Evolutionary conservation across 148 eudicot species (phyloP), one percentile per base, ranked within the genome.

Genomic region (Bassia scoparia): DNA sequence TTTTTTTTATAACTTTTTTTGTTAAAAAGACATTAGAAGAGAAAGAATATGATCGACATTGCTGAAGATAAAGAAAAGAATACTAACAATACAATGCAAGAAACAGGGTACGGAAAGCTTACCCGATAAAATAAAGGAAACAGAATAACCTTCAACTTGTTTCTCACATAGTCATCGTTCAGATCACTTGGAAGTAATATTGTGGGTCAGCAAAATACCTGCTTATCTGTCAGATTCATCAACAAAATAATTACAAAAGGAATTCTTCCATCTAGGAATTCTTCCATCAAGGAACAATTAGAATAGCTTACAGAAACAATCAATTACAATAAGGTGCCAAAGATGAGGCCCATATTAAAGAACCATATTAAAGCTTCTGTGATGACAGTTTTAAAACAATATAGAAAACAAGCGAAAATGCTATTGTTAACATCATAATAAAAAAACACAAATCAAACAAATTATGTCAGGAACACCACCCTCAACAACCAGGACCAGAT

Each of bases 181-280:
- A n/a, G n/a, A n/a, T 92, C 73, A 95, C 96, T 90, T 95, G 97
- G 83, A 95, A 92, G 82, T 95, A 95, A 74, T 95, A 95, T 79
- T 91, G 94, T 12, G 96, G 94, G 73, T 92, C 93, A 71, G 99
- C 87, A 68, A 95, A 79, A 70, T 86, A 95, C 79, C 94, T 85
- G 78, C 97, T 92, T 61, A 95, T 86, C 97, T 87, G 90, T 75
- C 72, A 50, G 30, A 54, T 55, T 58, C 38, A 63, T n/a, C 20
- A 60, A 17, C 76, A 71, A 8, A 7, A 64, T 33, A 58, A 54
- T 29, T 41, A 35, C 14, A 54, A 27, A n/a, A n/a, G n/a, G n/a
- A n/a, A n/a, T n/a, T n/a, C n/a, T n/a, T n/a, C n/a, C n/a, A n/a
- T n/a, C n/a, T n/a, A 21, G 17, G 0, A 56, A 26, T 7, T 15